These are phyloP conservation scores for Pulveroboletus frians DNA, from an alignment of 768 basidiomycete species.

Conservation along the genomic window DNA sequence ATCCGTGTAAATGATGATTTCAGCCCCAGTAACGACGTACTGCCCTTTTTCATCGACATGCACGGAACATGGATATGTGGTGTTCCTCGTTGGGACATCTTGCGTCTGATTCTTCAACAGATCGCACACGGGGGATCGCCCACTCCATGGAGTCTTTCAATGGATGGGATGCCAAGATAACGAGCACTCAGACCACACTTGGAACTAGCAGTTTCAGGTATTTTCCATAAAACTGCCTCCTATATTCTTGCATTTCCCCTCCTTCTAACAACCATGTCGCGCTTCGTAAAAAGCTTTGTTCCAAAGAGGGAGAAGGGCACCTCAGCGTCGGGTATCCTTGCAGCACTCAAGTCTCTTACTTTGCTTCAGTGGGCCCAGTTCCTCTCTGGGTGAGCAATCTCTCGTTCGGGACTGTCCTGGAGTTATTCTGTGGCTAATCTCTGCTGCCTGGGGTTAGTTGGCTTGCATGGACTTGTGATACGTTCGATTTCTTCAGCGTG, in stretches of 20 bases:
- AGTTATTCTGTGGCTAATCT: background rate
- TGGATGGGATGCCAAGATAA: background rate
- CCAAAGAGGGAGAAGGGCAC: constrained; percentile 42
- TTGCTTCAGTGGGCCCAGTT: constrained; percentile 57
- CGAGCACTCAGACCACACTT: background rate
- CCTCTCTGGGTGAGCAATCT: constrained; percentile 42
- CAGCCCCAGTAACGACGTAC: background rate
- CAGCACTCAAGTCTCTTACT: constrained; percentile 42
- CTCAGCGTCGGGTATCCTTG: constrained; percentile 35
- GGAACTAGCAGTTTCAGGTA: constrained; percentile 3
- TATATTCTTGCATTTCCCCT: background rate
- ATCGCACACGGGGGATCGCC: background rate
- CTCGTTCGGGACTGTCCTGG: background rate
- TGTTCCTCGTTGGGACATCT: constrained; percentile 1
- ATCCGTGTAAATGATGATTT: background rate
- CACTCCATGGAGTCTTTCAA: background rate
- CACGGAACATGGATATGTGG: background rate
- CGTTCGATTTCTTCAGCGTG: constrained; percentile 83
- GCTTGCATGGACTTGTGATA: constrained; percentile 87
- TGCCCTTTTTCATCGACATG: background rate
- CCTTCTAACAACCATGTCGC: constrained; percentile 12
- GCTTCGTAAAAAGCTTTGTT: constrained; percentile 43
- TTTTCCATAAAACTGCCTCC: constrained; percentile 11
- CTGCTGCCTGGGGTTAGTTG: constrained; percentile 39
- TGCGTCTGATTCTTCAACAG: background rate